Percentiles rank a stretch among this genome's conserved stretches.
These are phyloP conservation scores for Nannochloropsis granulata DNA, from an alignment of 108 stramenopile species.

Conservation along the genomic window DNA sequence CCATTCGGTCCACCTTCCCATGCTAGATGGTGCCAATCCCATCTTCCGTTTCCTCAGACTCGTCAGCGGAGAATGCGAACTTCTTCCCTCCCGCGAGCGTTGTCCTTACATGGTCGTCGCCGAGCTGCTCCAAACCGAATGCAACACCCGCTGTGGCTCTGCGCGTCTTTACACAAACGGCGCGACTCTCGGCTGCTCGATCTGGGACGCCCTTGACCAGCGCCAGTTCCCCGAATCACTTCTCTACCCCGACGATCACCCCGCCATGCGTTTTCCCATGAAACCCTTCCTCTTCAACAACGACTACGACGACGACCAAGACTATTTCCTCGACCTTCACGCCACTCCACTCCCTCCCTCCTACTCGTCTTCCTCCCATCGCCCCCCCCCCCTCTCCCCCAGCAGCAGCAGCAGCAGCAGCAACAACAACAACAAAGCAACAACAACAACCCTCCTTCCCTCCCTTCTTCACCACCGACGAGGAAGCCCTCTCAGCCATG, in stretches of 20 bases:
- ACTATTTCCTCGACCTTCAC: neutral
- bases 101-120: constrained; percentile 24
- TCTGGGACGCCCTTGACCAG: neutral
- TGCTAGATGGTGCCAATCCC: constrained; percentile 1
- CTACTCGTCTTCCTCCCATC: neutral
- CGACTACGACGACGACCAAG: neutral
- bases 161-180: neutral
- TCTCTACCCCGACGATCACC: neutral
- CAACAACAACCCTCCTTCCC: neutral
- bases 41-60: constrained; percentile 18
- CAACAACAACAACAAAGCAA: too few species aligned
- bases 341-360: neutral
- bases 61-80: constrained; percentile 10
- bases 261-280: neutral
- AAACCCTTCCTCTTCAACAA: neutral
- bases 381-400: neutral
- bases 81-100: constrained; percentile 20
- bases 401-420: neutral
- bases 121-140: constrained; percentile 20
- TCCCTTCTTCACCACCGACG: constrained; percentile 5
- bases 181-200: neutral
- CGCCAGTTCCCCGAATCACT: neutral
- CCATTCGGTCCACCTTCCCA: constrained; percentile 18
- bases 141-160: neutral
- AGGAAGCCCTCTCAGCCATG: neutral